Base-by-base conservation (phyloP, 2,329 filamentous ascomycete genomes). In the Fusarium scirpi region DNA sequence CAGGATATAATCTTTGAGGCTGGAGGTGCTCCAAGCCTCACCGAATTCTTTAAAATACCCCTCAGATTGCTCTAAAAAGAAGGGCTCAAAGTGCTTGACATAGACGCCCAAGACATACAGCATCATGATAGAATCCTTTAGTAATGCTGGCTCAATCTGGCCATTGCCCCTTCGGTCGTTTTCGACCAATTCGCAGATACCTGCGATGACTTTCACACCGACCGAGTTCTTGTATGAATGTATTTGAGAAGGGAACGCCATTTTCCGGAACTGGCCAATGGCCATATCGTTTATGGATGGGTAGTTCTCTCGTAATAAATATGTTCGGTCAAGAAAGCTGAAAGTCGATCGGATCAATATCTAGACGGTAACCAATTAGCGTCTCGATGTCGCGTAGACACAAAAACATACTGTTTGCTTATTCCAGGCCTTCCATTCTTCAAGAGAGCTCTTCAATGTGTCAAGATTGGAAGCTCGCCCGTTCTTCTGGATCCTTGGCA, bases 301-400 rank as follows among this genome's bases (percentile, higher is more conserved):
- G 38, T 87, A 82, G 24, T 91, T 89, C 47, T 90, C 90, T 61
- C 91, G 90, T 4, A 97, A 84, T 10, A 99, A 85, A 77, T 94
- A 98, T 4, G 94, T 93, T 68, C 96, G 90, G 78, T 99, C 95
- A 70, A 99, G 87, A 76, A 94, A 99, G 82, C 94, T 97, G 81
- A 98, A 98, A 41, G 97, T 92, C 69, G 92, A 95, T 51, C 94
- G 89, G 55, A 99, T 88, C 16, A 91, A 90, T 70, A 90, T 87
- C 90, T 94, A 48, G 11, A 27, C 25, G n/a, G 20, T 18, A 32
- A 54, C 62, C 40, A 58, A 41, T 55, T 45, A 63, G 69, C 32
- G 73, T 58, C 25, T 20, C 32, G 34, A 22, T 10, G 20, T 47
- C 15, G 12, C 11, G 44, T 22, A 41, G 27, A 25, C 27, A 41